Percentiles rank a stretch among this genome's conserved stretches.
Conservation (phyloP, 2,329 filamentous ascomycete genomes). For the Ophiosphaerella herpotricha region DNA sequence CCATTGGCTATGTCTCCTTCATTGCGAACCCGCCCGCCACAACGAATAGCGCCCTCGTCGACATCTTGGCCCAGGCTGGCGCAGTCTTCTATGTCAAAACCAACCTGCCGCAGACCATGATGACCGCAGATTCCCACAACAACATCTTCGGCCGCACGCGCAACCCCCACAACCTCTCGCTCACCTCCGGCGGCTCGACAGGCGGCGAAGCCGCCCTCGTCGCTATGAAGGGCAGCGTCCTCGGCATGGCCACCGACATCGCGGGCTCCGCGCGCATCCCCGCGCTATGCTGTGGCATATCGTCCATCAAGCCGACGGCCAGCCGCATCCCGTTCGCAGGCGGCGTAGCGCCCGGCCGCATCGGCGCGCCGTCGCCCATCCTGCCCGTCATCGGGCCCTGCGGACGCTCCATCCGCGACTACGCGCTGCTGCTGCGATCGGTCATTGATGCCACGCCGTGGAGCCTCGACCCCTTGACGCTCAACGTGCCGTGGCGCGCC, state of each 20-base stretch:
- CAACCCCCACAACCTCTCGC: slow-evolving; percentile 65
- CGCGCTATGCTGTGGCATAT: slow-evolving; percentile 69
- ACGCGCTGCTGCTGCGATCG: slow-evolving; percentile 48
- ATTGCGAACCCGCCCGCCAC: slow-evolving; percentile 36
- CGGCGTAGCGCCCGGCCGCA: slow-evolving; percentile 31
- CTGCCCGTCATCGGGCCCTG: slow-evolving; percentile 51
- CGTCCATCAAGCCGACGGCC: slow-evolving; percentile 59
- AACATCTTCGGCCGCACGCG: slow-evolving; percentile 66
- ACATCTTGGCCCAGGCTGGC: slow-evolving; percentile 47
- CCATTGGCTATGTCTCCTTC: slow-evolving; percentile 61
- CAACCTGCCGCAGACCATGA: slow-evolving; percentile 57
- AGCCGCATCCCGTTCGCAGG: slow-evolving; percentile 54
- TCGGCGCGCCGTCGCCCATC: slow-evolving; percentile 40
- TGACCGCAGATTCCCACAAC: slow-evolving; percentile 60
- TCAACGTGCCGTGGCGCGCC: slow-evolving; percentile 54
- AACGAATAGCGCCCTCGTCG: slow-evolving; percentile 42
- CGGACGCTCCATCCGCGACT: slow-evolving; percentile 49
- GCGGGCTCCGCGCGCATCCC: slow-evolving; percentile 73
- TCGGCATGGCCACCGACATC: slow-evolving; percentile 69
- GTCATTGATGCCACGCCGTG: slow-evolving; percentile 51
- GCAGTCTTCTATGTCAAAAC: slow-evolving; percentile 60
- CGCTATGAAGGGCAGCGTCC: slow-evolving; percentile 60
- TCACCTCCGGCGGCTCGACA: slow-evolving; percentile 67
- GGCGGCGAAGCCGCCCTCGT: slow-evolving; percentile 68
- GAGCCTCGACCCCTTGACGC: slow-evolving; percentile 50